phyloP scores from a whole-genome alignment of 1,284 basidiomycete genomes.

The Sporisorium graminicola region DNA sequence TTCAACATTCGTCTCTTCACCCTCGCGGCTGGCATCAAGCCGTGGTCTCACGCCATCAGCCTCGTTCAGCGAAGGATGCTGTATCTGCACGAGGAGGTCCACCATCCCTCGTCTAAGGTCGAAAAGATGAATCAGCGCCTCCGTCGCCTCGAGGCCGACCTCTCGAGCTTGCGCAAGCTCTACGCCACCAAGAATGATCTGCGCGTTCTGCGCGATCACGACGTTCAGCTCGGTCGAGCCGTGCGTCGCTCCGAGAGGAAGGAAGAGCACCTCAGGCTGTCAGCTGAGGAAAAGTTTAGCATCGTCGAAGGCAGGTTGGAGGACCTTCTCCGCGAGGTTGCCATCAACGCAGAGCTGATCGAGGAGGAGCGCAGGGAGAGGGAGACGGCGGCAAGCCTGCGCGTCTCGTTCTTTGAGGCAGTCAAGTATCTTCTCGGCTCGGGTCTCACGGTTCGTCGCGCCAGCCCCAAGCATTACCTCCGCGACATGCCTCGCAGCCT shows the following conservation, averaged over 20 bases:
- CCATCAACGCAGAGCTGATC: slow-evolving; percentile 67
- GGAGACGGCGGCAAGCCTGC: slow-evolving; percentile 50
- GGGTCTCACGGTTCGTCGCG: slow-evolving; percentile 30
- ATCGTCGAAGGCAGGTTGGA: slow-evolving; percentile 63
- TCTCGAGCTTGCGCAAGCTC: slow-evolving; percentile 53
- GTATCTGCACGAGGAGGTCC: slow-evolving; percentile 65
- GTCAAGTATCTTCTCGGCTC: slow-evolving; percentile 60
- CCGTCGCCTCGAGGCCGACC: slow-evolving; percentile 65
- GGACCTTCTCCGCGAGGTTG: slow-evolving; percentile 62
- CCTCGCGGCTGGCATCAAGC: slow-evolving; percentile 69
- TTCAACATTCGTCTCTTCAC: slow-evolving; percentile 69
- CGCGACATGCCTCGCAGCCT: slow-evolving; percentile 50
- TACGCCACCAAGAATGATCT: slow-evolving; percentile 68
- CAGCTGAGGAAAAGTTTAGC: slow-evolving; percentile 62
- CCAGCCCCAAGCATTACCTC: slow-evolving; percentile 44
- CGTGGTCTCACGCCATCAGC: slow-evolving; percentile 57
- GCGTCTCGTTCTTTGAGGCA: slow-evolving; percentile 55
- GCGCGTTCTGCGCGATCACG: slow-evolving; percentile 66
- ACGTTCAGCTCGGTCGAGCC: slow-evolving; percentile 66
- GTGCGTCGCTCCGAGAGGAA: slow-evolving; percentile 66
- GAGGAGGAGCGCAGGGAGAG: slow-evolving; percentile 62
- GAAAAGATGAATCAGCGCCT: slow-evolving; percentile 65
- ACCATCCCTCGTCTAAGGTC: slow-evolving; percentile 65
- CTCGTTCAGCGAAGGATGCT: slow-evolving; percentile 58
- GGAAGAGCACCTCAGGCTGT: slow-evolving; percentile 60